Evolutionary conservation across 2,329 filamentous ascomycete species (phyloP).

Genomic region (Talaromyces sp.): DNA sequence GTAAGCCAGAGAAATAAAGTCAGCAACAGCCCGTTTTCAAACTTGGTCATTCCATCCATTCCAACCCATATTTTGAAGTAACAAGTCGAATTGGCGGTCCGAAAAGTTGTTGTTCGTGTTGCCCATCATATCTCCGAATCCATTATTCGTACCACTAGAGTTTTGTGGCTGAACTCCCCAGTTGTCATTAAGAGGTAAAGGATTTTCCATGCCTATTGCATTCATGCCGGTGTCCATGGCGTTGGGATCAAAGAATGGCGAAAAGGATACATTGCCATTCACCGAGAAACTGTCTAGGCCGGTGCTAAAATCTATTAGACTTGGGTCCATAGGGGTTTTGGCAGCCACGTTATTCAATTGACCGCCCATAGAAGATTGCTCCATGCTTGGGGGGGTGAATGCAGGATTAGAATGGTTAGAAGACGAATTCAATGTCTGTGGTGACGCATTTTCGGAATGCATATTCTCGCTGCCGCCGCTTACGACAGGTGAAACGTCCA

Average conservation of each 20-base stretch:
- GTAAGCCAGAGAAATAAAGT: not conserved
- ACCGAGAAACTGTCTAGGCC: not conserved
- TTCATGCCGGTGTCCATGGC: constrained; percentile 20
- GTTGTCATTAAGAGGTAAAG: constrained; percentile 26
- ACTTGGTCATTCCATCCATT: constrained; percentile 25
- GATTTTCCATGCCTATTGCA: constrained; percentile 22
- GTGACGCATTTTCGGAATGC: constrained; percentile 35
- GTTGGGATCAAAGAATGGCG: constrained; percentile 9
- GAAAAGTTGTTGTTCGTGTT: constrained; percentile 29
- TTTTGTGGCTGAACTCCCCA: constrained; percentile 26
- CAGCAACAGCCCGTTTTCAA: not conserved
- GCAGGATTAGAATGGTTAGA: constrained; percentile 38
- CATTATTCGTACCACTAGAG: not conserved
- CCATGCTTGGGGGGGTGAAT: constrained; percentile 29
- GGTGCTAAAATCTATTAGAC: not conserved
- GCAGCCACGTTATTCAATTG: not conserved
- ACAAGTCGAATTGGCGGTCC: constrained; percentile 37
- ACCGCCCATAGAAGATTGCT: constrained; percentile 22
- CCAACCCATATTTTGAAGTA: constrained; percentile 29
- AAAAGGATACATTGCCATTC: constrained; percentile 2
- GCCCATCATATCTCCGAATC: constrained; percentile 9
- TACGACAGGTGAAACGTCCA: constrained; percentile 33
- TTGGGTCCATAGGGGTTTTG: constrained; percentile 2
- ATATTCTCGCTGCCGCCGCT: constrained; percentile 29
- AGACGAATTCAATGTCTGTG: constrained; percentile 36